Conservation (phyloP, 2,329 filamentous ascomycete species). For the Ophioceras dolichostomum region DNA sequence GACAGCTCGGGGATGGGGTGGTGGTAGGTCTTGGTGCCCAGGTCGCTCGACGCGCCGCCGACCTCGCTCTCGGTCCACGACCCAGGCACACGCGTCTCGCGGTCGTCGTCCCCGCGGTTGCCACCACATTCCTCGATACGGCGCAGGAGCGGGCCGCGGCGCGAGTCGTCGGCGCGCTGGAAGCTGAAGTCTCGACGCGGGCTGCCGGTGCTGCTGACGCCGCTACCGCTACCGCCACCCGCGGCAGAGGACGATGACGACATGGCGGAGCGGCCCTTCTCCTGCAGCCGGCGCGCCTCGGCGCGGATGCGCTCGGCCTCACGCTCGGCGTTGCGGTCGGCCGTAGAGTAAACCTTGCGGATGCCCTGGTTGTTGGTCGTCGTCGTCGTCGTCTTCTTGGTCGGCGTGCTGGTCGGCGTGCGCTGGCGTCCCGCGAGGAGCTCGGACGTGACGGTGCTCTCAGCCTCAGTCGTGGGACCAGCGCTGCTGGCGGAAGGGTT, state of each 20-base stretch:
- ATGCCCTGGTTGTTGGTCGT: constrained; percentile 34
- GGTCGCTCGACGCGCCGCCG: constrained; percentile 26
- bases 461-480: constrained; percentile 5
- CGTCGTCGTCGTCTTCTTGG: constrained; percentile 21
- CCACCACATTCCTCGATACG: constrained; percentile 17
- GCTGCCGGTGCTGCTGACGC: constrained; percentile 10
- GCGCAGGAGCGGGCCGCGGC: constrained; percentile 11
- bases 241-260: constrained; percentile 5
- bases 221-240: no score
- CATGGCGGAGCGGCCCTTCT: constrained; percentile 31
- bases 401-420: constrained; percentile 42
- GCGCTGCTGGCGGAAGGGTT: constrained; percentile 50
- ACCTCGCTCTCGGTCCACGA: constrained; percentile 23
- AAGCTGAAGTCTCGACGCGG: constrained; percentile 39
- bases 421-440: constrained; percentile 45
- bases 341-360: constrained; percentile 49
- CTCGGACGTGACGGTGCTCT: constrained; percentile 43
- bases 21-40: constrained; percentile 45
- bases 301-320: constrained; percentile 42
- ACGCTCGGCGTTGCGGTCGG: constrained; percentile 37
- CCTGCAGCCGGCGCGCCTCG: constrained; percentile 42
- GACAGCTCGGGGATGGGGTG: constrained; percentile 42
- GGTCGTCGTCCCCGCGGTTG: constrained; percentile 15
- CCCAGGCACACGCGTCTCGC: constrained; percentile 15
- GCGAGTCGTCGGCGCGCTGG: constrained; percentile 28